Base-by-base conservation (phyloP, 2,329 filamentous ascomycete genomes). In the Xylariaceae sp. region DNA sequence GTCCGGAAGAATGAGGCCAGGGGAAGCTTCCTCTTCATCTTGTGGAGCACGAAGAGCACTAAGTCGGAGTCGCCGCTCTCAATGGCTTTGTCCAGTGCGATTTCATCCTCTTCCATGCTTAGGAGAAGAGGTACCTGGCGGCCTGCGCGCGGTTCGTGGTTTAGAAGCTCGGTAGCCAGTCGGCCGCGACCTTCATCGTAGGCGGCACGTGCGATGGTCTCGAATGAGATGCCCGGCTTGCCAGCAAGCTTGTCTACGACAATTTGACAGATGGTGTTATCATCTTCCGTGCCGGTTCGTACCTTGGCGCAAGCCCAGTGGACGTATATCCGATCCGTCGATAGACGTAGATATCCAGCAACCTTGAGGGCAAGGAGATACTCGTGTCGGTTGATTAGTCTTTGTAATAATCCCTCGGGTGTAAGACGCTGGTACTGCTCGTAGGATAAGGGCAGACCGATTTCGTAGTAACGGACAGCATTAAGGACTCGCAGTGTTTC, bases 271-370 rank as follows among this genome's bases (percentile, higher is more conserved):
- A 96, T 90, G 1, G 86, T 85, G 51, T 96, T 92, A 70, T 97
- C 94, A 62, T 96, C 88, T 64, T 92, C 92, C 0, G 86, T 82
- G 0, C 92, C 92, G 2, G 88, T 78, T 30, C 92, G 89, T 3
- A 97, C 93, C 73, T 97, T 99, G 71, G 94, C 88, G 15, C 89
- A 93, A 1, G 94, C 94, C 94, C 94, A 99, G 72, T 97, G 92
- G 1, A 96, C 91, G 69, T 97, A 96, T 60, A 99, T 96, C 56
- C 87, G 85, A 72, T 95, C 92, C 0, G 92, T 89, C 0, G 93
- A 88, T 2, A 99, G 81, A 61, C 88, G 88, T 2, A 99, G 79
- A 71, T 95, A 96, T 47, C 90, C 87, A 0, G 93, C 92, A 51
- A 99, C 85, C 52, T 91, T 88, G 17, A 99, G 82, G 0, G 94